Percentiles rank a stretch among this genome's conserved stretches.
These are phyloP conservation scores for Podila epigama DNA, from an alignment of 192 early-diverging fungal genomes.

Conservation along the genomic window DNA sequence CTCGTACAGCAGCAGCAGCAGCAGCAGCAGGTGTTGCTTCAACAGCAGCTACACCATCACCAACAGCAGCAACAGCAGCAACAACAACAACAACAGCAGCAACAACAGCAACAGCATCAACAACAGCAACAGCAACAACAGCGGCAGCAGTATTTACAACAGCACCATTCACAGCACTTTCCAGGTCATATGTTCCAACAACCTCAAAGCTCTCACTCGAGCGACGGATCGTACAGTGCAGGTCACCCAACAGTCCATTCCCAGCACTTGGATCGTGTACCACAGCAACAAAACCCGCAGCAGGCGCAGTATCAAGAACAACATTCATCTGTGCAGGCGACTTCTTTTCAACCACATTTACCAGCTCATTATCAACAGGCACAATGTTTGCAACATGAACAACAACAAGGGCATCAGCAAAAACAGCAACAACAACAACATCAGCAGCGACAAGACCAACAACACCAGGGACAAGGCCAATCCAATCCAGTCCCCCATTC, in stretches of 20 bases:
- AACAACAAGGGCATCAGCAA: background rate
- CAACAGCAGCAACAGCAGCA: background rate
- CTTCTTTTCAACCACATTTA: background rate
- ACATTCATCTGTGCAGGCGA: too few species aligned
- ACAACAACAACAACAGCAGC: background rate
- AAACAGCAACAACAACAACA: conserved; percentile 3
- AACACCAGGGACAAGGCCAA: background rate
- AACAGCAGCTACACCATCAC: background rate
- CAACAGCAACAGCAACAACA: background rate
- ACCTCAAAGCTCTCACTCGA: too few species aligned
- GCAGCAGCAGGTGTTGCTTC: background rate
- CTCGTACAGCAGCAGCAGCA: conserved; percentile 4
- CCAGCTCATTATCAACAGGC: conserved; percentile 8
- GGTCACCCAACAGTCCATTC: too few species aligned
- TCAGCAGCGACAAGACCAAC: background rate
- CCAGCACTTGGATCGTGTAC: too few species aligned
- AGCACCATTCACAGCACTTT: too few species aligned
- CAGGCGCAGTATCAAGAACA: too few species aligned
- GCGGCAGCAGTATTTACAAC: background rate
- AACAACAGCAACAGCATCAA: background rate
- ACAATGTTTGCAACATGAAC: background rate
- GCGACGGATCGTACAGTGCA: too few species aligned
- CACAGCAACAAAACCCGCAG: too few species aligned
- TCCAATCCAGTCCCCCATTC: too few species aligned
- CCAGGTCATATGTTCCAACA: too few species aligned